phyloP scores from a whole-genome alignment of 2,329 filamentous ascomycete species.

The Trichophyton equinum region DNA sequence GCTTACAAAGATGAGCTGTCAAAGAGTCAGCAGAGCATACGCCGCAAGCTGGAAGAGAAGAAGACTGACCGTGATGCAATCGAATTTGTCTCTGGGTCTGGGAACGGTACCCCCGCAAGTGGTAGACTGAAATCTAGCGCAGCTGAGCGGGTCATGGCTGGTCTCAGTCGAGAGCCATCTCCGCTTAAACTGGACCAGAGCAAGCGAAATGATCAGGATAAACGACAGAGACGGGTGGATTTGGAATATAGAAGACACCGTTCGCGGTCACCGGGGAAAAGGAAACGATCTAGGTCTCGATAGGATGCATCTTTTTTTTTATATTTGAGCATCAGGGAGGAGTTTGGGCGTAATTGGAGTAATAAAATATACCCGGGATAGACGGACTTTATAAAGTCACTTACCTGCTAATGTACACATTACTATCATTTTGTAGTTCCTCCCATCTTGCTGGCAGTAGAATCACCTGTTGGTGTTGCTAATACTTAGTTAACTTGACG shows the following conservation, averaged over 20 bases:
- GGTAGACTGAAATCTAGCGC: slow-evolving; percentile 14
- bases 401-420: background rate
- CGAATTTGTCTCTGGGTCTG: slow-evolving; percentile 26
- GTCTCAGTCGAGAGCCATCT: slow-evolving; percentile 14
- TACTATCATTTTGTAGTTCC: background rate
- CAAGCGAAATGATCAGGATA: slow-evolving; percentile 6
- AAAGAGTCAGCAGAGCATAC: slow-evolving; percentile 30
- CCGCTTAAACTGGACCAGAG: slow-evolving; percentile 9
- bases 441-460: background rate
- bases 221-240: slow-evolving; percentile 5
- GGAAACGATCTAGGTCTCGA: slow-evolving; percentile 15
- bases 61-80: slow-evolving; percentile 25
- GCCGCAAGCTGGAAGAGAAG: slow-evolving; percentile 25
- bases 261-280: slow-evolving; percentile 12
- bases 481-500: background rate
- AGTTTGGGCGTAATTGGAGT: background rate
- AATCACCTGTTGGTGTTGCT: background rate
- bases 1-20: slow-evolving; percentile 37
- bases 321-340: background rate
- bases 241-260: slow-evolving; percentile 10
- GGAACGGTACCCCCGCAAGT: slow-evolving; percentile 11
- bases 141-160: slow-evolving; percentile 18
- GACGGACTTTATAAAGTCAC: background rate
- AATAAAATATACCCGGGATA: slow-evolving; percentile 1
- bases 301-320: slow-evolving; percentile 5